Evolutionary conservation across 1,284 basidiomycete genomes (phyloP), one percentile per base, ranked within the genome.

Genomic region (Gymnopus androsaceus): DNA sequence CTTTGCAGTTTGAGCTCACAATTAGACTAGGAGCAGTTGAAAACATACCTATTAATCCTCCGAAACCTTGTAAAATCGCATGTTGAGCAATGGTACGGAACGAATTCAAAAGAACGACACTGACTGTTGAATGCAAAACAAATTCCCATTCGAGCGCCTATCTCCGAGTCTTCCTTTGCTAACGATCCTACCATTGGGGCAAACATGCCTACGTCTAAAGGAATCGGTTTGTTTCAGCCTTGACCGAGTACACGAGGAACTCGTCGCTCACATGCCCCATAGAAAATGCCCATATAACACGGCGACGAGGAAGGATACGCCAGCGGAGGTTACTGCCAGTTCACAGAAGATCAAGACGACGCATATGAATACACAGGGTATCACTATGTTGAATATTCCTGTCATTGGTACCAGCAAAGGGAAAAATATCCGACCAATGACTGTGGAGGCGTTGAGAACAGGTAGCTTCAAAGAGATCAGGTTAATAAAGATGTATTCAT

Each of bases 101-200:
- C 33, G 54, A 27, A 61, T 3, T 11, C 41, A 28, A n/a, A 34
- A 47, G 15, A 33, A 31, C 21, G 55, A 45, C 9, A 47, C 69
- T 45, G 30, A 75, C 54, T 49, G 25, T 41, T 44, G 17, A 56
- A 51, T 21, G 41, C 23, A 31, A 50, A 56, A n/a, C 47, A 48
- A 6, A 56, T 42, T 8, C 54, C 54, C 54, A 56, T 56, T 21
- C 54, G 41, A 2, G 54, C 54, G 12, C 54, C 76, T 30, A 78
- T 76, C 59, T 78, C 76, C 8, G 66, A 64, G 56, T 74, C 70
- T 17, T 65, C 68, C 21, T 68, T 65, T 0, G 76, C 72, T 15
- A 73, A 64, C 17, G 71, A 71, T 11, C 66, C 47, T 19, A 61
- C 34, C 58, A 61, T 56, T 4, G 60, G 60, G 6, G 58, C 58